Evolutionary conservation across 176 grass and related monocot genomes (phyloP), one percentile per base, ranked within the genome.

Genomic region (Poa annua): DNA sequence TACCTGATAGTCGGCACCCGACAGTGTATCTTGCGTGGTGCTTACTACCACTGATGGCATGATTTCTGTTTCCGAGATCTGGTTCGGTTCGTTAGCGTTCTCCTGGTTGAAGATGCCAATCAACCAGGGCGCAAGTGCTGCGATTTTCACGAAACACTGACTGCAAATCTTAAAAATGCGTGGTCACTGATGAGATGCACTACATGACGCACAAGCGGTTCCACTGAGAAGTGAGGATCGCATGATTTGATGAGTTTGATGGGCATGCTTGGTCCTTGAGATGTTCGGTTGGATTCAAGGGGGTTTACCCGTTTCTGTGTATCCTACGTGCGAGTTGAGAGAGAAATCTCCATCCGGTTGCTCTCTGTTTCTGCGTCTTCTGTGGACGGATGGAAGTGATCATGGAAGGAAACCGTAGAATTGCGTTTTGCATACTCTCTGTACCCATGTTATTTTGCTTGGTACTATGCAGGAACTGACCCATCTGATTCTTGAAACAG

Each of bases 401-500:
- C n/a, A 4, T 71, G 10, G 20, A 47, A 71, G 5, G n/a, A 26
- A 25, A 17, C 1, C 29, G 69, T 12, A 72, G 22, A 72, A 72
- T 2, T 72, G 68, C n/a, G 1, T 47, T 25, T 25, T 3, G 13
- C 13, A 29, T 7, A 33, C 51, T 8, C 62, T 65, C 17, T 48
- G 21, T 22, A 14, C 22, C 26, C 34, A 21, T 39, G 11, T 5
- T 60, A 15, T 77, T 17, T 66, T 71, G 26, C 68, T 48, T 11
- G 0, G 19, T 63, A 47, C 14, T 83, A 15, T 15, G 16, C 4
- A 66, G 41, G 53, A 82, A 76, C 2, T 87, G 53, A 87, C 72
- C 49, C 16, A 5, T 74, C n/a, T 45, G n/a, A 44, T 74, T 85
- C 42, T 83, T 83, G 39, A 12, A 78, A 85, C 77, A 98, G 96